Base-by-base conservation (phyloP, 495 filamentous ascomycete species). In the Eremomyces bilateralis region DNA sequence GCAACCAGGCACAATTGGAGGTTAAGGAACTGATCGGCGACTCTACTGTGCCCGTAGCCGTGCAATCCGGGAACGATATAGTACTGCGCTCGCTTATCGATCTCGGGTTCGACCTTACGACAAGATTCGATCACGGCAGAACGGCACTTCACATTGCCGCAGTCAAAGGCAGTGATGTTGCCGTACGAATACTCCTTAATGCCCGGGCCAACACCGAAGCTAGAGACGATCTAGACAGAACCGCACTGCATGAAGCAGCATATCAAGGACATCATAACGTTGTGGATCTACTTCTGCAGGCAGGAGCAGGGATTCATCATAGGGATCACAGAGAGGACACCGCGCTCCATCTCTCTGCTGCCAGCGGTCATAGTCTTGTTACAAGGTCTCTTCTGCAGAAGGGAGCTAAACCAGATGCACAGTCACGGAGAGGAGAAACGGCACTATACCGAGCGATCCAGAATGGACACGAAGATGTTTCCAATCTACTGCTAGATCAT, bases 171-270 rank as follows among this genome's bases (percentile, higher is more conserved):
- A 18, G 21, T n/a, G 21, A 15, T 5, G 21, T 20, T 13, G 17
- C 32, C 21, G 32, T 34, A n/a, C 15, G 21, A 32, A 27, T 27
- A 6, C 24, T 27, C 8, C 24, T 27, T 13, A 13, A 27, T 13
- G 24, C 24, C 13, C 8, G 27, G 19, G 36, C 36, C 13, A 29
- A 38, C 15, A 20, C n/a, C 18, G 36, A 16, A 21, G 15, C 18
- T 2, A 38, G 20, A 20, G 29, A 35, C 18, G 28, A 38, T 31
- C 19, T 12, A 10, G 28, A 29, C 4, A 38, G 17, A n/a, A 3
- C 28, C 2, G 29, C 36, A 18, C 28, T 38, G 4, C 36, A 38
- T 32, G 30, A 32, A 32, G 36, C 36, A 34, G 32, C 32, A 16
- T 20, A 20, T 16, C 20, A 6, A 19, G 32, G 32, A n/a, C 32